These are phyloP conservation scores for Microcos paniculata DNA, from an alignment of 345 rosid genomes.

Conservation along the genomic window DNA sequence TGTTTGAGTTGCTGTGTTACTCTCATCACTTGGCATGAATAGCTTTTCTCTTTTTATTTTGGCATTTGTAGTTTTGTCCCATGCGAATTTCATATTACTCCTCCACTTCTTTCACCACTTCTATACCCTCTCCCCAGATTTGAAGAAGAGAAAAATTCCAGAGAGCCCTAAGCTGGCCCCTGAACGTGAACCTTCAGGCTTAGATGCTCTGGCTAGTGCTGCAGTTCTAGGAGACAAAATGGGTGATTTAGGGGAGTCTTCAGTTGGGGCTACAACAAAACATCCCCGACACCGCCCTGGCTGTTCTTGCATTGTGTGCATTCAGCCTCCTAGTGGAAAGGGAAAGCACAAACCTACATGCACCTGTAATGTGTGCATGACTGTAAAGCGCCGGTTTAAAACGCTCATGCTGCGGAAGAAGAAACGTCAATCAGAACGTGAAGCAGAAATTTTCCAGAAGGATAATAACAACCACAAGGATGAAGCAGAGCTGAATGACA, in stretches of 20 bases:
- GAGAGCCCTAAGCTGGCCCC: conserved; percentile 38
- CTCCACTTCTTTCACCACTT: neutral
- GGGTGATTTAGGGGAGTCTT: conserved; percentile 45
- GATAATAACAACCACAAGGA: conserved; percentile 22
- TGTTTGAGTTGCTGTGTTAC: neutral
- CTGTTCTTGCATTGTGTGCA: conserved; percentile 94
- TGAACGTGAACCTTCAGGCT: conserved; percentile 55
- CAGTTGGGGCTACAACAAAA: conserved; percentile 76
- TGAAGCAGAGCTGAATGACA: conserved; percentile 32
- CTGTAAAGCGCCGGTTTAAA: conserved; percentile 88
- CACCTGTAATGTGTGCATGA: conserved; percentile 84
- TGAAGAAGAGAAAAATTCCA: conserved; percentile 49
- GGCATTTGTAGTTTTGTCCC: too few relatives aligned
- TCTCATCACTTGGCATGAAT: neutral
- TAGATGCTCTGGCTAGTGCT: conserved; percentile 86
- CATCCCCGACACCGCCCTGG: conserved; percentile 97
- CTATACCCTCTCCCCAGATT: conserved; percentile 38
- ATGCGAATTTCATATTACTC: neutral
- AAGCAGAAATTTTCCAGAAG: conserved; percentile 42
- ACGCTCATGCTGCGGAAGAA: conserved; percentile 89
- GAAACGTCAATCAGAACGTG: conserved; percentile 73
- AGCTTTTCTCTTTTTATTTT: neutral
- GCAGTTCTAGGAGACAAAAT: conserved; percentile 66
- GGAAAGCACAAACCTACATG: conserved; percentile 82
- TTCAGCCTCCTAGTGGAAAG: conserved; percentile 98